Percentiles rank a stretch among this genome's conserved stretches.
Conservation (phyloP, 140 eudicot genomes). For the Senecio squalidus region DNA sequence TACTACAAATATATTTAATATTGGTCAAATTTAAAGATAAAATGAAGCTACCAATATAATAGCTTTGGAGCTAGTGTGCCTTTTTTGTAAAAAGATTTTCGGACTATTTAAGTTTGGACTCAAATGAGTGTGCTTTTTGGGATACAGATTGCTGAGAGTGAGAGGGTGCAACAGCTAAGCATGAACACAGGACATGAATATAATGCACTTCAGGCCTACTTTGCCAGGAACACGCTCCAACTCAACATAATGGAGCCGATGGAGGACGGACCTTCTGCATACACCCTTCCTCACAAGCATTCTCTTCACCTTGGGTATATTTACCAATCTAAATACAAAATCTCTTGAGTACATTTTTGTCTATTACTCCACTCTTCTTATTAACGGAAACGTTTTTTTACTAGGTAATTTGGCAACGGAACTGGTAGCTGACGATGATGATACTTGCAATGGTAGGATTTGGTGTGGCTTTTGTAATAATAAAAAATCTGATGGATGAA, state of each 20-base stretch:
- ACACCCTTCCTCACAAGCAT: conserved; percentile 35
- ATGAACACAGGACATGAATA: conserved; percentile 40
- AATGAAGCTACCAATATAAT: too few species aligned
- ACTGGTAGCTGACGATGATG: neutral
- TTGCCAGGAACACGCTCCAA: conserved; percentile 57
- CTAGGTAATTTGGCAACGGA: conserved; percentile 12
- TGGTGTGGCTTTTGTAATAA: conserved; percentile 14
- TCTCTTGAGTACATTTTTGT: neutral
- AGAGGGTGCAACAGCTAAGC: conserved; percentile 47
- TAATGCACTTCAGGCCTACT: conserved; percentile 43
- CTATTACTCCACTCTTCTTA: neutral
- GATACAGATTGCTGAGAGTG: conserved; percentile 52
- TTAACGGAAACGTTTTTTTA: neutral
- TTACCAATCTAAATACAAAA: neutral
- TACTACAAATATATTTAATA: too few species aligned
- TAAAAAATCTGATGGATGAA: conserved; percentile 15
- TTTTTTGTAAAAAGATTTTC: too few species aligned
- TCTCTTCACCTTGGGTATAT: conserved; percentile 64
- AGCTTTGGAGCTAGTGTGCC: too few species aligned
- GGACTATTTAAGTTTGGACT: too few species aligned
- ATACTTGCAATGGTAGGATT: neutral
- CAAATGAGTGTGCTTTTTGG: neutral
- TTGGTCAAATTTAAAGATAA: too few species aligned
- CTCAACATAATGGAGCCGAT: conserved; percentile 52
- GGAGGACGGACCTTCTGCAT: conserved; percentile 21